Conservation (phyloP, 352 stramenopile species). For the Phytophthora gonapodyides region DNA sequence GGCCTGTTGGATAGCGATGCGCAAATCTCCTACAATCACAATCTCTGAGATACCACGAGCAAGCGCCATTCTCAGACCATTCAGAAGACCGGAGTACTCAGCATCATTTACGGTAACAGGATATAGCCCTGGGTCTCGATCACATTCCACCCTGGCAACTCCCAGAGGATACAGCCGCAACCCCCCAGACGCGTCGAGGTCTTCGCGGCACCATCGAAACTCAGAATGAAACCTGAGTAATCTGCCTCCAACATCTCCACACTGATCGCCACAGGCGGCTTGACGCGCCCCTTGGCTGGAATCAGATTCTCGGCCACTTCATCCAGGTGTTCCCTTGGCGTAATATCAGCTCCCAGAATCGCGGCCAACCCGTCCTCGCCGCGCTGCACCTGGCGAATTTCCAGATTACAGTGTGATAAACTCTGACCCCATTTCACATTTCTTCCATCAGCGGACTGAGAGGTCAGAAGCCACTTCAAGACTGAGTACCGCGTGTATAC, state of each 20-base stretch:
- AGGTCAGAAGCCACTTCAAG: constrained; percentile 10
- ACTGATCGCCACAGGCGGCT: not conserved
- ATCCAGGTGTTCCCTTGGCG: constrained; percentile 15
- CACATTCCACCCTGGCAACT: constrained; percentile 8
- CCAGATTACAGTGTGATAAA: constrained; percentile 5
- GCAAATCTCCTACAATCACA: not conserved
- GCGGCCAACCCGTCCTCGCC: constrained; percentile 9
- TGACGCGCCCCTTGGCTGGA: constrained; percentile 11
- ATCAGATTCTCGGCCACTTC: constrained; percentile 3
- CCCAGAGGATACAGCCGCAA: constrained; percentile 12
- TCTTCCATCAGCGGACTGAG: not conserved
- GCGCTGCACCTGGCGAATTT: constrained; percentile 1
- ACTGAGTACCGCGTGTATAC: constrained; percentile 10
- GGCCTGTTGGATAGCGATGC: constrained; percentile 8
- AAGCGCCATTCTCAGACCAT: not conserved
- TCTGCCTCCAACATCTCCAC: constrained; percentile 11
- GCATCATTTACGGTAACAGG: constrained; percentile 17
- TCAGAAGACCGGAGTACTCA: constrained; percentile 7
- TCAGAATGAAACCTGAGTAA: constrained; percentile 6
- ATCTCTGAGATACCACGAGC: not conserved
- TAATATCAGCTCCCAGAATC: constrained; percentile 16
- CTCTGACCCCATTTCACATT: not conserved
- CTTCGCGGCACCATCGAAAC: constrained; percentile 14
- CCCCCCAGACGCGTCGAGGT: not conserved
- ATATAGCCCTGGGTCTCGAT: not conserved